Evolutionary conservation across 1,284 basidiomycete genomes (phyloP).

Genomic region (Marasmius fiardii): DNA sequence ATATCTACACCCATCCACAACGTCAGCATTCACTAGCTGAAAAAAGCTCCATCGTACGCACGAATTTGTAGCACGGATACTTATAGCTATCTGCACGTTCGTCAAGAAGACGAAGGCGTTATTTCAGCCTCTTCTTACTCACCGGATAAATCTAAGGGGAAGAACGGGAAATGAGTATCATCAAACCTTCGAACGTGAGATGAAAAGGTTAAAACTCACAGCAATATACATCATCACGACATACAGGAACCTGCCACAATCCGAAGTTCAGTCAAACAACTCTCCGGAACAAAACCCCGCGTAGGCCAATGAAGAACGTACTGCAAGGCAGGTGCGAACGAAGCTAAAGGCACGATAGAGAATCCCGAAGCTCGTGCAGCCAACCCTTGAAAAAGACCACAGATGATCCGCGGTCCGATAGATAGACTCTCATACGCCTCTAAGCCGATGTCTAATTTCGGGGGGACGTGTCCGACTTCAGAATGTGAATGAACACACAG

Average conservation of each 20-base stretch:
- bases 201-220: slow-evolving; percentile 25
- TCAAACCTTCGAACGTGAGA: not conserved
- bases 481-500: no score
- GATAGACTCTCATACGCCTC: slow-evolving; percentile 44
- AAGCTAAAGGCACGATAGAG: slow-evolving; percentile 58
- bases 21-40: no score
- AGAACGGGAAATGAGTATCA: not conserved
- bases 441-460: slow-evolving; percentile 34
- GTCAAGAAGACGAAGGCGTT: not conserved
- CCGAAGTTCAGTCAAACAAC: no score
- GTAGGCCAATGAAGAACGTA: slow-evolving; percentile 23
- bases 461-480: not conserved
- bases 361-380: slow-evolving; percentile 80
- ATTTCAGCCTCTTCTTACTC: slow-evolving; percentile 14
- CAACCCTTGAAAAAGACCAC: slow-evolving; percentile 62
- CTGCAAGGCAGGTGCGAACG: slow-evolving; percentile 66
- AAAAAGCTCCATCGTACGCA: slow-evolving; percentile 37
- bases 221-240: slow-evolving; percentile 74
- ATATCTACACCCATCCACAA: no score
- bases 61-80: slow-evolving; percentile 80
- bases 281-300: not conserved
- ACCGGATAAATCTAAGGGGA: slow-evolving; percentile 43
- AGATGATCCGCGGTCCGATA: slow-evolving; percentile 45
- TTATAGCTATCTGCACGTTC: slow-evolving; percentile 45
- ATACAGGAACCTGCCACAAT: slow-evolving; percentile 74